Evolutionary conservation across 306 rosid genomes (phyloP), one percentile per base, ranked within the genome.

Genomic region (Corylus americana): DNA sequence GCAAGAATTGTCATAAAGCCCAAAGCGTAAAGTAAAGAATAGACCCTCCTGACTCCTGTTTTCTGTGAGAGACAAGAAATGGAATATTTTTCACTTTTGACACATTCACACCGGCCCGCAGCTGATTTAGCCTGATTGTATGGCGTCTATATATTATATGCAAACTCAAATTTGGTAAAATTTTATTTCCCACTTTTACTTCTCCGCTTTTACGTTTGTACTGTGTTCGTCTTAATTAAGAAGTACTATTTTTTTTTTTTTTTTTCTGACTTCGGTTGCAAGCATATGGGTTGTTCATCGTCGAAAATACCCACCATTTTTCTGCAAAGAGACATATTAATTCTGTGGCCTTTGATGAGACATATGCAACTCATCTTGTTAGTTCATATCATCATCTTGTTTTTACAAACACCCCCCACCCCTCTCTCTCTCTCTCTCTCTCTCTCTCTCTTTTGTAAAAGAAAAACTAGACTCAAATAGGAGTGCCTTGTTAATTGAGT

Each of bases 31-130:
- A 54, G 74, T 68, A 79, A 82, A 82, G 77, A 82, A 70, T 27
- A 17, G 53, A 49, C 53, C 53, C 81, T 78, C 61, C 68, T 22
- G 25, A 22, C 25, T 66, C 77, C 54, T 76, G 31, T 82, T 81
- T 71, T 78, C 81, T 88, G 76, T 58, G 45, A 44, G 74, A 80
- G 8, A 57, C 64, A 58, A 58, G 77, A 54, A 53, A 79, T 20
- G 82, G 85, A 27, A 16, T 83, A 68, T 85, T 85, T 85, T 78
- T 83, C 71, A 68, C 84, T 83, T 84, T 85, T 85, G 73, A 74
- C 78, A 74, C 58, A 71, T 82, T 78, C 75, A 58, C 48, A 58
- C 74, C 69, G 78, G 22, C 76, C 69, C 79, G 22, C 76, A 22
- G 2, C 69, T 54, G 18, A 31, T 1, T 31, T 31, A 31, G 35